These are phyloP conservation scores for Stagonosporopsis tanaceti DNA, from an alignment of 2,329 filamentous ascomycete species.

Conservation along the genomic window DNA sequence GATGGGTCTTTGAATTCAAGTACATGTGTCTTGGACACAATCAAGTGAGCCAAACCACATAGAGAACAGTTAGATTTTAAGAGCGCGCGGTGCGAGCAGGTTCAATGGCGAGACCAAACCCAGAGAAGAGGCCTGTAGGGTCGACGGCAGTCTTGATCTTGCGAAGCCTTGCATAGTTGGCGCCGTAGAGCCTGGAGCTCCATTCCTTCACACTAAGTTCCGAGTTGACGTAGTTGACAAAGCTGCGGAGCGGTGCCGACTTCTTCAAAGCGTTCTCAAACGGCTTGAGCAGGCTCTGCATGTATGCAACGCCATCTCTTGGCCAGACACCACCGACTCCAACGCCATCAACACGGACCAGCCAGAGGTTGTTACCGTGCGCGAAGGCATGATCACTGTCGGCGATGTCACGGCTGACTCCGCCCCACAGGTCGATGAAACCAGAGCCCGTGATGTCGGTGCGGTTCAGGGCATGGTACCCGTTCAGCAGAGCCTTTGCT, in stretches of 20 bases:
- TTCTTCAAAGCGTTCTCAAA: conserved; percentile 25
- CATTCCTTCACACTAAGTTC: conserved; percentile 24
- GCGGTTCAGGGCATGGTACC: conserved; percentile 23
- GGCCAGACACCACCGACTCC: conserved; percentile 21
- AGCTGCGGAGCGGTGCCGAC: conserved; percentile 24
- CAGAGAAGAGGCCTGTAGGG: conserved; percentile 24
- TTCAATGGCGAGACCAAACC: conserved; percentile 22
- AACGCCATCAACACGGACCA: conserved; percentile 32
- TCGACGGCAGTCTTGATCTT: conserved; percentile 26
- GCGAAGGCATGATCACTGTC: conserved; percentile 25
- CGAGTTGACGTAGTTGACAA: conserved; percentile 30
- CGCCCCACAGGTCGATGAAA: conserved; percentile 32
- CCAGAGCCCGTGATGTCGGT: conserved; percentile 26
- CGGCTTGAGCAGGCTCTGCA: conserved; percentile 27
- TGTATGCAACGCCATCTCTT: conserved; percentile 26
- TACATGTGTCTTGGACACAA: too few species aligned
- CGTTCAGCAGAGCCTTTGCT: conserved; percentile 21
- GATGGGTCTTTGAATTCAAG: too few species aligned
- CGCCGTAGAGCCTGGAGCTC: conserved; percentile 26
- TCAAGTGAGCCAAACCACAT: too few species aligned
- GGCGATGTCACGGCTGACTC: conserved; percentile 21
- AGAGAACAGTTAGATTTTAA: not conserved
- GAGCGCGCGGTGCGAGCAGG: not conserved
- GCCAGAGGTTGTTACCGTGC: conserved; percentile 32
- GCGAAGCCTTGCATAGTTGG: conserved; percentile 25